These are phyloP conservation scores for Fusarium tanahbumbuense DNA, from an alignment of 2,329 filamentous ascomycete genomes.

Conservation along the genomic window DNA sequence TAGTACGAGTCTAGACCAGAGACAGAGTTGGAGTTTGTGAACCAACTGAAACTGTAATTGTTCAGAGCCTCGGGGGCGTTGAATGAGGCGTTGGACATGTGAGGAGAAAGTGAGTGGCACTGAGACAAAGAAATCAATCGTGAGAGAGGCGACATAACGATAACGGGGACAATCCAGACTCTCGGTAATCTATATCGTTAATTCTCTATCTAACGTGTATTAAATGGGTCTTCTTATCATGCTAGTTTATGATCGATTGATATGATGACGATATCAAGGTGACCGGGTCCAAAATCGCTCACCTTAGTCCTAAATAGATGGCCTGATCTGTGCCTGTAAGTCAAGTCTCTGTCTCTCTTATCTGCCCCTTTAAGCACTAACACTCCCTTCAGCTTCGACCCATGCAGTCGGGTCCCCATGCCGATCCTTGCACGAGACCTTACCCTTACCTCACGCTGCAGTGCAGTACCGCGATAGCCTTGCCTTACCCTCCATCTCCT, in stretches of 20 bases:
- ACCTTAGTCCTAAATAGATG: background rate
- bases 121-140: background rate
- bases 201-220: background rate
- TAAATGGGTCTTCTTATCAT: slow-evolving; percentile 1
- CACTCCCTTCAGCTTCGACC: background rate
- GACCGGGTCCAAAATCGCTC: slow-evolving; percentile 7
- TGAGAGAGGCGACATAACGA: background rate
- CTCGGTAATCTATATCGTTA: background rate
- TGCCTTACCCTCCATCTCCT: background rate
- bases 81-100: slow-evolving; percentile 18
- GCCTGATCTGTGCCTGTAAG: background rate
- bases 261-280: background rate
- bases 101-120: background rate
- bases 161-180: background rate
- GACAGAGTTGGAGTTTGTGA: background rate
- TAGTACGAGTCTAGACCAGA: background rate
- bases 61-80: background rate
- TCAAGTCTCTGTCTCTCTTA: slow-evolving; percentile 6
- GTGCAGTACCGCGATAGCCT: background rate
- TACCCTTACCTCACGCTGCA: background rate
- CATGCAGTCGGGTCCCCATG: background rate
- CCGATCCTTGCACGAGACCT: slow-evolving; percentile 21
- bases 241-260: background rate
- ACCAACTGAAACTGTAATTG: background rate
- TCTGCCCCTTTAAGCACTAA: background rate